A percentile compares a stretch with the other conserved stretches of the same genome.
Conservation (phyloP, 169 alveolate genomes). For the Plasmodium reichenowi region DNA sequence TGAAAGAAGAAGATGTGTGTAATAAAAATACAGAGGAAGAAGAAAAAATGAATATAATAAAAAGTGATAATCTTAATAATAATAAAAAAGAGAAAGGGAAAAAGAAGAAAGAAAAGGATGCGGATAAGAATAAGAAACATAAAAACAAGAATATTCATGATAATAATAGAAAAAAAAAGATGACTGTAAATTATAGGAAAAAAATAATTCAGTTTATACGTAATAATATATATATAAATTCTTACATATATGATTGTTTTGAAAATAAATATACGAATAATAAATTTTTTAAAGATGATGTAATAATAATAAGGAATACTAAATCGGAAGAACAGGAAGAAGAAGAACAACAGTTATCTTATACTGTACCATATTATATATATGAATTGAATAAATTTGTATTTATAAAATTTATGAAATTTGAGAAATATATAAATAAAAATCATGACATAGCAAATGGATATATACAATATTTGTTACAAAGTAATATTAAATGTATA, state of each 20-base stretch:
- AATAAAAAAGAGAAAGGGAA: neutral
- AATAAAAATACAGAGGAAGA: neutral
- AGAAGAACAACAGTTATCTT: neutral
- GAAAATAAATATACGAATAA: conserved; percentile 58
- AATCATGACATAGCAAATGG: conserved; percentile 65
- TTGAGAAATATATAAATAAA: conserved; percentile 47
- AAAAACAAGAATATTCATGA: neutral
- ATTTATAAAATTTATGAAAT: conserved; percentile 48
- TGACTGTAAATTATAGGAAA: conserved; percentile 22
- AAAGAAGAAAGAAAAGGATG: neutral
- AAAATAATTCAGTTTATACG: conserved; percentile 55
- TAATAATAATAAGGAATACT: conserved; percentile 20
- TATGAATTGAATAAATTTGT: conserved; percentile 68
- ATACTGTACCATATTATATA: conserved; percentile 50
- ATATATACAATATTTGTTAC: conserved; percentile 40
- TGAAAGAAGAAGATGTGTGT: conserved; percentile 11
- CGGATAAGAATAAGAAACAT: neutral
- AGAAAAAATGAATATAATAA: neutral
- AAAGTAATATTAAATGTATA: conserved; percentile 64
- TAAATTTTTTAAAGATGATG: conserved; percentile 48
- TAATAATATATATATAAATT: conserved; percentile 39
- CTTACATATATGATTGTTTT: conserved; percentile 61
- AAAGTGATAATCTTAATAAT: neutral
- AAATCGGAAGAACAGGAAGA: conserved; percentile 2
- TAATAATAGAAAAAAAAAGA: conserved; percentile 6